A percentile compares a stretch with the other conserved stretches of the same genome.
These are phyloP conservation scores for Cystobasidium tubakii DNA, from an alignment of 768 basidiomycete genomes.

Conservation along the genomic window DNA sequence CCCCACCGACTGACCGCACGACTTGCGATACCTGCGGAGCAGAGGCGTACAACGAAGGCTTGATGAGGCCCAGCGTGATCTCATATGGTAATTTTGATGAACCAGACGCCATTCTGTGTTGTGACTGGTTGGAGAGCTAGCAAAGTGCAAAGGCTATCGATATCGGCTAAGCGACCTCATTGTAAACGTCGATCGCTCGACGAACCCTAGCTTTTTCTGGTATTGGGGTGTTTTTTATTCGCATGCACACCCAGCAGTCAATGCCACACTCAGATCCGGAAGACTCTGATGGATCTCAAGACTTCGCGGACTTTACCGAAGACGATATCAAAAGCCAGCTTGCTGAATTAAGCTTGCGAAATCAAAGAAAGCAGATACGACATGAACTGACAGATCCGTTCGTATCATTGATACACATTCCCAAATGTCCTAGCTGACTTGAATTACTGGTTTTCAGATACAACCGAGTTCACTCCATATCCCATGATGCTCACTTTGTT, in stretches of 20 bases:
- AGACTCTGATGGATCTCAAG: neutral
- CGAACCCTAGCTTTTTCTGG: too few species aligned
- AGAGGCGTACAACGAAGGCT: constrained; percentile 41
- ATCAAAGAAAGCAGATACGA: constrained; percentile 30
- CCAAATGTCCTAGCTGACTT: neutral
- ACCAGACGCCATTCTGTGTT: neutral
- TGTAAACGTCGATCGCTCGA: neutral
- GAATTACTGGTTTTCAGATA: constrained; percentile 54
- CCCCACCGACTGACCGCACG: neutral
- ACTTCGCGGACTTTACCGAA: constrained; percentile 11
- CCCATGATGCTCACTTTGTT: constrained; percentile 70
- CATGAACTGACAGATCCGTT: constrained; percentile 31
- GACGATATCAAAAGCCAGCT: neutral
- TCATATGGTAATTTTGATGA: constrained; percentile 16
- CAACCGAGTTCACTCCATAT: constrained; percentile 81
- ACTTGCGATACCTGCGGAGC: constrained; percentile 39
- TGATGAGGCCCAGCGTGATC: constrained; percentile 44
- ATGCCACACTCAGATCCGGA: neutral
- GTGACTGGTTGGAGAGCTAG: neutral
- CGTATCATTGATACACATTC: neutral
- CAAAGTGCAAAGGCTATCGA: too few species aligned
- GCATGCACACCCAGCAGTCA: neutral
- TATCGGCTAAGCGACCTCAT: too few species aligned
- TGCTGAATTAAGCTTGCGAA: constrained; percentile 14
- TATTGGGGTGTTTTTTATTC: too few species aligned